Evolutionary conservation across 169 alveolate species (phyloP), one percentile per base, ranked within the genome.

Genomic region (Fabrea salina): DNA sequence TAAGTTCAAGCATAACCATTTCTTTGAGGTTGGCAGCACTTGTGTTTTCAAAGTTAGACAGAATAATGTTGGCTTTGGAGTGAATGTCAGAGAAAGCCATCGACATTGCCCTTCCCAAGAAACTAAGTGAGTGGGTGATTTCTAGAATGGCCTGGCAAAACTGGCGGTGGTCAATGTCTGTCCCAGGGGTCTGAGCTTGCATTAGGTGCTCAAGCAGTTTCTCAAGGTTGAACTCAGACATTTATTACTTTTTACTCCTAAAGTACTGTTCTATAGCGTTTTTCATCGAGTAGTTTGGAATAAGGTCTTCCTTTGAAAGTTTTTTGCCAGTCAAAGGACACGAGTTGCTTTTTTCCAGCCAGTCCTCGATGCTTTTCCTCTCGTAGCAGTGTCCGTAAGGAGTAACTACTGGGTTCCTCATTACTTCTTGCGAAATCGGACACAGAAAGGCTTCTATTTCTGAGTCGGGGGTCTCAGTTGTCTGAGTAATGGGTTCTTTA

Each of bases 341-440:
- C 16, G 49, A 22, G 3, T 51, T 32, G n/a, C 68, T 39, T 33
- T 66, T 79, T 7, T 5, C 16, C 32, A 84, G 56, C 90, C 90
- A 84, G 2, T 58, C 72, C 33, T 61, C 68, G 30, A 84, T 80
- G 53, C 67, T 61, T 35, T 71, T 27, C 56, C 79, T 84, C 59
- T 84, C 86, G 67, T 66, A 84, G 58, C 82, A 64, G 27, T 78
- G 85, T 13, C 90, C 90, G 43, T 80, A 80, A 35, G 82, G 85
- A n/a, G 87, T 75, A 49, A 76, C 68, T 1, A 75, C 87, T 3
- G 90, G 90, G 25, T 84, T 86, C 4, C 30, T 51, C 90, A 84
- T 84, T 40, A 84, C 30, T 27, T 82, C 80, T 27, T 80, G 56
- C 35, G 83, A 54, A 40, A 84, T 84, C 4, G 90, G 90, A 56